Evolutionary conservation across 1,284 basidiomycete species (phyloP).

Genomic region (Malassezia furfur): DNA sequence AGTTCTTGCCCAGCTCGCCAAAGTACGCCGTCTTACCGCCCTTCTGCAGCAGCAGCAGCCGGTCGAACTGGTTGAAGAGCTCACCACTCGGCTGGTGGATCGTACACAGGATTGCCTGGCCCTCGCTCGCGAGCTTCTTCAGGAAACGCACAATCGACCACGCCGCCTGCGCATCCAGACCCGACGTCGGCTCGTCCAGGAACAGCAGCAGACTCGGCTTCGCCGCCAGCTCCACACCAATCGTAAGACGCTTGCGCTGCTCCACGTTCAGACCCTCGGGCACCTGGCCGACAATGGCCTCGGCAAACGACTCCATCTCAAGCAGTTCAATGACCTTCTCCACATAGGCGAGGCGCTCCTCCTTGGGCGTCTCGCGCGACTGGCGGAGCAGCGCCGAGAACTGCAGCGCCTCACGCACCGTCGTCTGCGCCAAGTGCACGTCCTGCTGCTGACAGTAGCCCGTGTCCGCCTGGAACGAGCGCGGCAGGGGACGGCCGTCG

Average conservation of each 20-base stretch:
- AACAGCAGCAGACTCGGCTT: conserved; percentile 38
- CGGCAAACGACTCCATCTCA: conserved; percentile 35
- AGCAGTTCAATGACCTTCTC: conserved; percentile 31
- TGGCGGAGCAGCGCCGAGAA: conserved; percentile 36
- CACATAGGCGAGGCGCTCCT: conserved; percentile 33
- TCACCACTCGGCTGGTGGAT: conserved; percentile 48
- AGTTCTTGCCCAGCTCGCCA: conserved; percentile 61
- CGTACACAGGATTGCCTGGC: conserved; percentile 48
- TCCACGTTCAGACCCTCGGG: conserved; percentile 33
- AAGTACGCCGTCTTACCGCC: conserved; percentile 51
- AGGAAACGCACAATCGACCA: conserved; percentile 45
- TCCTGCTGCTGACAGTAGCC: conserved; percentile 41
- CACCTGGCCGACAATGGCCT: conserved; percentile 30
- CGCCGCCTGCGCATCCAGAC: conserved; percentile 26
- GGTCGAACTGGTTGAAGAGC: conserved; percentile 35
- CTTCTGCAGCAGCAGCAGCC: conserved; percentile 32
- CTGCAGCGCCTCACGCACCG: conserved; percentile 36
- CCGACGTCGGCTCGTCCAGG: conserved; percentile 43
- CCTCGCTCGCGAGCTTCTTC: conserved; percentile 41
- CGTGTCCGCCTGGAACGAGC: conserved; percentile 30
- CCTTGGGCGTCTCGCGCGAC: conserved; percentile 23
- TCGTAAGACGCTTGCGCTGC: conserved; percentile 37
- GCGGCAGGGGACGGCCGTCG: conserved; percentile 23
- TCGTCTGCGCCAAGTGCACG: conserved; percentile 25
- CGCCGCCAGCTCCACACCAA: conserved; percentile 38